Conservation (phyloP, 805 yeast genomes). For the Candida schatavii region DNA sequence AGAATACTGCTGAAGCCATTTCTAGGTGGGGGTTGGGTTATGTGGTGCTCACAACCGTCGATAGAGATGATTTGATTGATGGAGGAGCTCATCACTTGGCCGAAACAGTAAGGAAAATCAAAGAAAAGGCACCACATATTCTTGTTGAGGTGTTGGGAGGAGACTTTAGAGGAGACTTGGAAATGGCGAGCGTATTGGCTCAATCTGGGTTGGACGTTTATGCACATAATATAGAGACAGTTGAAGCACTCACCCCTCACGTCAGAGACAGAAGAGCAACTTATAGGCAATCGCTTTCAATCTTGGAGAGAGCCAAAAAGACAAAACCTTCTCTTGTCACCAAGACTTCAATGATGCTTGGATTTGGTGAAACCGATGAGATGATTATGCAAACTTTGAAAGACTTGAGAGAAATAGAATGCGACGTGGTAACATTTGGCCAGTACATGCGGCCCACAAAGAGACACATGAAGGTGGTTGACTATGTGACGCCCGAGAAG, state of each 20-base stretch:
- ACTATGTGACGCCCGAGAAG: conserved; percentile 89
- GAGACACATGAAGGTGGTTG: conserved; percentile 97
- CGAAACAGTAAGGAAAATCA: conserved; percentile 80
- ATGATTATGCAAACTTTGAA: conserved; percentile 73
- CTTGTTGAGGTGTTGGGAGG: conserved; percentile 93
- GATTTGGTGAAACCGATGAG: conserved; percentile 94
- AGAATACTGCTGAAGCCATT: conserved; percentile 95
- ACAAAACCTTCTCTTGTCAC: conserved; percentile 75
- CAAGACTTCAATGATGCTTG: conserved; percentile 93
- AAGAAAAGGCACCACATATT: conserved; percentile 84
- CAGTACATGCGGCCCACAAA: conserved; percentile 99
- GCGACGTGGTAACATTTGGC: conserved; percentile 97
- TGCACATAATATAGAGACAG: conserved; percentile 96
- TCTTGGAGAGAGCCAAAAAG: conserved; percentile 77
- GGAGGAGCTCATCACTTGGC: conserved; percentile 93
- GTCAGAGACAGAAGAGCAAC: conserved; percentile 97
- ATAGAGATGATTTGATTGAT: conserved; percentile 89
- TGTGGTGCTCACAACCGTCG: conserved; percentile 95
- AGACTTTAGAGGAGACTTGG: conserved; percentile 89
- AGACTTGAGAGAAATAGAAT: conserved; percentile 70
- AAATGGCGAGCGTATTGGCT: conserved; percentile 78
- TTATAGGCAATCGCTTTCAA: conserved; percentile 80
- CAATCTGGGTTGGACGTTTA: conserved; percentile 88
- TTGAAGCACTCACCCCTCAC: conserved; percentile 89
- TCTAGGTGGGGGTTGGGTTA: conserved; percentile 98